Evolutionary conservation across 2,329 filamentous ascomycete genomes (phyloP), one percentile per base, ranked within the genome.

Genomic region (Alternaria conjuncta): DNA sequence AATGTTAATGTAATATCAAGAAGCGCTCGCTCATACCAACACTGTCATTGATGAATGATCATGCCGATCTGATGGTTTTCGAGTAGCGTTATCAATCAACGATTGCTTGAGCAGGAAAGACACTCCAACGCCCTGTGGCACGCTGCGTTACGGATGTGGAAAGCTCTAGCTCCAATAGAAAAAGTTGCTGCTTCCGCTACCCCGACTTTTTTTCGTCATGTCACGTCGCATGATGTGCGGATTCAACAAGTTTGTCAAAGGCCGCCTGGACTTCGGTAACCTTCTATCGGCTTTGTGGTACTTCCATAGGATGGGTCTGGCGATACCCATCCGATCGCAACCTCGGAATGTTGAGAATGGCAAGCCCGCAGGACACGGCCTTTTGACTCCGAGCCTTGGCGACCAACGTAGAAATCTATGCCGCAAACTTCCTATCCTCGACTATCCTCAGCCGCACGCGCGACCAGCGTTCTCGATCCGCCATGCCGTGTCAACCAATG

Each of bases 1-100:
- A 53, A 53, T 53, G 30, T 53, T 53, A 53, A 53, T 53, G 36
- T 53, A 53, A 53, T 53, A 21, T n/a, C 30, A 53, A 12, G 20
- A 53, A 12, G 36, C 28, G 13, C 20, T 53, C 30, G 30, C 20
- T 21, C 20, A 36, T 53, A 15, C n/a, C 15, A 11, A 20, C 18
- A 21, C 7, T n/a, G 10, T 36, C 20, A 21, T 15, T 23, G 13
- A 15, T 12, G 7, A 25, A 41, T 3, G 32, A 32, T 13, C 6
- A 51, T 36, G 20, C 13, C 49, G 32, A 25, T n/a, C n/a, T 15
- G 20, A 23, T 41, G 13, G 20, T 20, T 5, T 20, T 36, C n/a
- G 49, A 53, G 12, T 53, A 18, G 9, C 20, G 18, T 41, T 41
- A 41, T 41, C n/a, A 41, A 41, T 41, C 36, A 41, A 2, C 36